A percentile compares a stretch with the other conserved stretches of the same genome.
Conservation (phyloP, 257 asterid species). For the Striga asiatica region DNA sequence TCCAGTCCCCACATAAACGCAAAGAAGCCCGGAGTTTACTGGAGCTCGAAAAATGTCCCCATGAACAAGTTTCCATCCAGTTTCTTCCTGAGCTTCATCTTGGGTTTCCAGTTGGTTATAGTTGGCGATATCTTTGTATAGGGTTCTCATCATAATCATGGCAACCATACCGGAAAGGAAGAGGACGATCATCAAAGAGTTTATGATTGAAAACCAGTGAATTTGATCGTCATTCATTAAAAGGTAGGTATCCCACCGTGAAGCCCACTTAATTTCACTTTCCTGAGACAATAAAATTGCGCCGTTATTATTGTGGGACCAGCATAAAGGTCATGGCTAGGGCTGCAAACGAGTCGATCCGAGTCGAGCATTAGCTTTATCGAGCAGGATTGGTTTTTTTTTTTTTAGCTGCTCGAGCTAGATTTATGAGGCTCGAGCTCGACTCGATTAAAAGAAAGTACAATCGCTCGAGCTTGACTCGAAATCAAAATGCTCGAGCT, state of each 20-base stretch:
- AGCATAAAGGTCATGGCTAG: too few relatives aligned
- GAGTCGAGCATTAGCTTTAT: too few relatives aligned
- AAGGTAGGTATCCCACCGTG: slow-evolving; percentile 92
- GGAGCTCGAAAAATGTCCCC: slow-evolving; percentile 81
- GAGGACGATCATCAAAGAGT: slow-evolving; percentile 85
- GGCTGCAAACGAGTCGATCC: too few relatives aligned
- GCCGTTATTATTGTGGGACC: background rate
- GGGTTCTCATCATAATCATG: slow-evolving; percentile 93
- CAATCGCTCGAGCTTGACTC: too few relatives aligned
- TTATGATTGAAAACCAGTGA: slow-evolving; percentile 91
- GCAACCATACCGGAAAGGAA: slow-evolving; percentile 96
- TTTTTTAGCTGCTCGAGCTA: too few relatives aligned
- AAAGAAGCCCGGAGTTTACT: slow-evolving; percentile 51
- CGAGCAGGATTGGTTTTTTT: too few relatives aligned
- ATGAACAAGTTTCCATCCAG: slow-evolving; percentile 89
- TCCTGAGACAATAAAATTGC: slow-evolving; percentile 30
- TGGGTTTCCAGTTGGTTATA: slow-evolving; percentile 83
- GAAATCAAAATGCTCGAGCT: too few relatives aligned
- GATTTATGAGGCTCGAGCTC: too few relatives aligned
- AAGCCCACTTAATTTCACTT: slow-evolving; percentile 82
- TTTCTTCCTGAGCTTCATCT: slow-evolving; percentile 91
- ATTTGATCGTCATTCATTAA: slow-evolving; percentile 91
- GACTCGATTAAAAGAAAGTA: too few relatives aligned
- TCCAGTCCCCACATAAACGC: slow-evolving; percentile 83
- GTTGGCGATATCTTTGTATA: slow-evolving; percentile 78